Conservation (phyloP, 768 basidiomycete genomes). For the Boletus reticuloceps region DNA sequence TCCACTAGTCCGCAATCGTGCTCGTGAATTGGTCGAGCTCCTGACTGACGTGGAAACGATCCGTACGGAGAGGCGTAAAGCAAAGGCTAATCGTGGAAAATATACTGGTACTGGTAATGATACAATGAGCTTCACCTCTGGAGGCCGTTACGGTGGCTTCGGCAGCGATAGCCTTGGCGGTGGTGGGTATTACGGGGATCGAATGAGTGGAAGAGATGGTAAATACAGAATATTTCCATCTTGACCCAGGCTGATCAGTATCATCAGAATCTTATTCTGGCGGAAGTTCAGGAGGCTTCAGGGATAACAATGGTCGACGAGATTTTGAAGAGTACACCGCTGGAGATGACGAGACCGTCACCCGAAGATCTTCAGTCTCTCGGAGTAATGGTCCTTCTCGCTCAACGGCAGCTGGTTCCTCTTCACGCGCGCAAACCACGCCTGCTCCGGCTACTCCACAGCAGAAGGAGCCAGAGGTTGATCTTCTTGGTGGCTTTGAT, state of each 20-base stretch:
- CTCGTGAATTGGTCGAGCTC: constrained; percentile 89
- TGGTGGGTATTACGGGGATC: constrained; percentile 43
- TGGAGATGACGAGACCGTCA: constrained; percentile 77
- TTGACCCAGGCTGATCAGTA: constrained; percentile 4
- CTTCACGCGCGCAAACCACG: constrained; percentile 33
- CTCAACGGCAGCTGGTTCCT: constrained; percentile 37
- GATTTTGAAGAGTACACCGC: constrained; percentile 95
- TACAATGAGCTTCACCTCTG: constrained; percentile 58
- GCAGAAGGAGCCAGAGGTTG: constrained; percentile 52
- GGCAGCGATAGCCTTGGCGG: constrained; percentile 50
- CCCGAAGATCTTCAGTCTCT: constrained; percentile 38
- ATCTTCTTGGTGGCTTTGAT: constrained; percentile 75
- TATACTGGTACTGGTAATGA: constrained; percentile 88
- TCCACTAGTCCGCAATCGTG: constrained; percentile 83
- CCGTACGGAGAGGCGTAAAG: constrained; percentile 84
- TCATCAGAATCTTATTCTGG: constrained; percentile 36
- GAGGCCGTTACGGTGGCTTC: constrained; percentile 68
- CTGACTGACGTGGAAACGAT: constrained; percentile 90
- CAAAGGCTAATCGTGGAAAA: constrained; percentile 87
- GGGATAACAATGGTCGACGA: constrained; percentile 52
- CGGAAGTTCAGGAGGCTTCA: constrained; percentile 55
- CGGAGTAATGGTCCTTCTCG: constrained; percentile 29
- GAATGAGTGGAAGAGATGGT: constrained; percentile 40
- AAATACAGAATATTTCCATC: constrained; percentile 18
- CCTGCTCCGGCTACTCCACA: constrained; percentile 33